A percentile compares a stretch with the other conserved stretches of the same genome.
phyloP scores from a whole-genome alignment of 2,329 filamentous ascomycete genomes.

The Fonsecaea pugnacius region DNA sequence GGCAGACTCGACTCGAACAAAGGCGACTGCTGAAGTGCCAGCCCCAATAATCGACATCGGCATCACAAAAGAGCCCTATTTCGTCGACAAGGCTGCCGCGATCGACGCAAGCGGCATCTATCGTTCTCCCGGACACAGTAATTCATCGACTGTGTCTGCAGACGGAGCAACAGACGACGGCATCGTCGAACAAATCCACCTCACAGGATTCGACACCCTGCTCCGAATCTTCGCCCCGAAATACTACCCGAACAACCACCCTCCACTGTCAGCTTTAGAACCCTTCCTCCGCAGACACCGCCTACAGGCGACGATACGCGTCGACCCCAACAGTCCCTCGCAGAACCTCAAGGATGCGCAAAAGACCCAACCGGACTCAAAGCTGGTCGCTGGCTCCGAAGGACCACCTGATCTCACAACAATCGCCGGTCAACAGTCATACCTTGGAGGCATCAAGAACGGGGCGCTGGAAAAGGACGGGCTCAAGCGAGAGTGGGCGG shows the following conservation, averaged over 20 bases:
- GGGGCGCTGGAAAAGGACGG: constrained; percentile 43
- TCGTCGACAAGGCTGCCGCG: constrained; percentile 52
- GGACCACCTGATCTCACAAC: constrained; percentile 8
- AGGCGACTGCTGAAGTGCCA: too few species aligned
- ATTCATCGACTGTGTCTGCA: background rate
- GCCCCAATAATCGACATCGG: constrained; percentile 52
- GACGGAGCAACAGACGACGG: background rate
- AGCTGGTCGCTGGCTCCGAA: background rate
- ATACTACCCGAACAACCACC: constrained; percentile 51
- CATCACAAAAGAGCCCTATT: constrained; percentile 55
- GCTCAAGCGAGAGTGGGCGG: constrained; percentile 49
- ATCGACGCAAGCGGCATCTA: constrained; percentile 48
- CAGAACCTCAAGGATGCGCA: constrained; percentile 44
- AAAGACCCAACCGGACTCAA: constrained; percentile 32
- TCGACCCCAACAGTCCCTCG: constrained; percentile 23
- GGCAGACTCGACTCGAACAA: background rate
- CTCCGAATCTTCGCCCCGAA: constrained; percentile 55
- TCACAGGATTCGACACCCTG: constrained; percentile 56
- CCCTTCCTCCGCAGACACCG: constrained; percentile 50
- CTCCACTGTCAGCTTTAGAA: constrained; percentile 48
- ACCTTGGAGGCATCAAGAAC: constrained; percentile 43
- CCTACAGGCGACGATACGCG: constrained; percentile 50
- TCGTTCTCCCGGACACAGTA: constrained; percentile 28
- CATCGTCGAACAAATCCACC: constrained; percentile 50
- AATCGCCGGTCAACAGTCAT: constrained; percentile 46